Evolutionary conservation across 805 yeast species (phyloP).

Genomic region (Kodamaea sagamina): DNA sequence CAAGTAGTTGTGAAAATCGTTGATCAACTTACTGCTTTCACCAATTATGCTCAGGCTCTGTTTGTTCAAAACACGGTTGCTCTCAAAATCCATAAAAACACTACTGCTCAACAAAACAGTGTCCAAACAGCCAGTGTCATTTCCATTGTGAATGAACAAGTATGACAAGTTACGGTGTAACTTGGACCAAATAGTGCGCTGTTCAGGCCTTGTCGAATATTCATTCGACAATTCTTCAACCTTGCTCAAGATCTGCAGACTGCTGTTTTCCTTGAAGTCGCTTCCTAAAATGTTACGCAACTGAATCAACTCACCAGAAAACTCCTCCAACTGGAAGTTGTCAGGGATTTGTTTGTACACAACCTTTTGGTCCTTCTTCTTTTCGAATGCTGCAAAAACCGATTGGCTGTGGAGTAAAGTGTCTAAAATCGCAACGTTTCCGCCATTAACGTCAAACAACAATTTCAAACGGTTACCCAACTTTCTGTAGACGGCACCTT

Average conservation of each 20-base stretch:
- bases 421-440: conserved; percentile 59
- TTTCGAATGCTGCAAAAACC: conserved; percentile 23
- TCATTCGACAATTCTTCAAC: conserved; percentile 19
- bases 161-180: conserved; percentile 31
- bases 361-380: conserved; percentile 12
- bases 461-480: conserved; percentile 20
- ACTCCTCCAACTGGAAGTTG: conserved; percentile 36
- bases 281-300: conserved; percentile 22
- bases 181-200: conserved; percentile 23
- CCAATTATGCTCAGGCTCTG: conserved; percentile 15
- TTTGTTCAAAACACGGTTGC: conserved; percentile 7
- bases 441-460: conserved; percentile 54
- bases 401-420: conserved; percentile 51
- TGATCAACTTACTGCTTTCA: conserved; percentile 17
- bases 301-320: conserved; percentile 28
- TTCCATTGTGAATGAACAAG: conserved; percentile 37
- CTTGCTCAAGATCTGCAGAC: conserved; percentile 18
- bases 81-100: conserved; percentile 28
- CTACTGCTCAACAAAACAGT: conserved; percentile 31
- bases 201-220: conserved; percentile 19
- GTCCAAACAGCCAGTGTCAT: conserved; percentile 37
- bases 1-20: conserved; percentile 13
- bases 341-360: conserved; percentile 25
- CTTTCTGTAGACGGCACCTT: conserved; percentile 16
- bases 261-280: conserved; percentile 19